These are phyloP conservation scores for Mycena epipterygia DNA, from an alignment of 768 basidiomycete species.

Conservation along the genomic window DNA sequence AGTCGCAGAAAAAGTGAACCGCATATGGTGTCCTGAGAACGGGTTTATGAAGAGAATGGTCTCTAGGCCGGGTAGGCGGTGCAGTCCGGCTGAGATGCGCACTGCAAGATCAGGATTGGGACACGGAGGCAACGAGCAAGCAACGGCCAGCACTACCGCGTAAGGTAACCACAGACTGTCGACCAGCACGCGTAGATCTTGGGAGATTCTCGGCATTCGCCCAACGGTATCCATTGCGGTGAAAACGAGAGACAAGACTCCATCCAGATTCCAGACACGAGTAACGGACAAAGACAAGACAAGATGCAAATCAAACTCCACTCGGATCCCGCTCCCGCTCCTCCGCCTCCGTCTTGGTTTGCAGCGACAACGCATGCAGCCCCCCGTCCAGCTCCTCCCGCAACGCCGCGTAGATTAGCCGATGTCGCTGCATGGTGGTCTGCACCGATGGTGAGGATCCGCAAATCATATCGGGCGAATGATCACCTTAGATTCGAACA, in stretches of 20 bases:
- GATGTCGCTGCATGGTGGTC: constrained; percentile 86
- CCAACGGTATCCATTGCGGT: constrained; percentile 17
- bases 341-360: constrained; percentile 78
- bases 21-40: constrained; percentile 22
- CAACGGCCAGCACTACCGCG: constrained; percentile 28
- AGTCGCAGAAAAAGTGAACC: constrained; percentile 17
- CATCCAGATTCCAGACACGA: too few relatives aligned
- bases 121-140: constrained; percentile 30
- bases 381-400: constrained; percentile 79
- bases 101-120: constrained; percentile 33
- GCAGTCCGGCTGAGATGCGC: constrained; percentile 17
- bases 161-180: constrained; percentile 16
- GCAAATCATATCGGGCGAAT: constrained; percentile 21
- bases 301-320: constrained; percentile 15
- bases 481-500: constrained; percentile 80
- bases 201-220: constrained; percentile 20
- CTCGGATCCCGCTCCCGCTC: constrained; percentile 3
- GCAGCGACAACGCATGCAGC: constrained; percentile 82
- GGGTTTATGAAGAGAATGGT: constrained; percentile 30
- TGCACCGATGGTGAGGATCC: constrained; percentile 44
- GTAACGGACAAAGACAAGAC: not conserved
- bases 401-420: constrained; percentile 81
- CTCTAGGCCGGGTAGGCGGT: constrained; percentile 29
- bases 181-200: constrained; percentile 18
- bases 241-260: too few relatives aligned